Base-by-base conservation (phyloP, 2,329 filamentous ascomycete genomes). In the Xenoacremonium recifei region DNA sequence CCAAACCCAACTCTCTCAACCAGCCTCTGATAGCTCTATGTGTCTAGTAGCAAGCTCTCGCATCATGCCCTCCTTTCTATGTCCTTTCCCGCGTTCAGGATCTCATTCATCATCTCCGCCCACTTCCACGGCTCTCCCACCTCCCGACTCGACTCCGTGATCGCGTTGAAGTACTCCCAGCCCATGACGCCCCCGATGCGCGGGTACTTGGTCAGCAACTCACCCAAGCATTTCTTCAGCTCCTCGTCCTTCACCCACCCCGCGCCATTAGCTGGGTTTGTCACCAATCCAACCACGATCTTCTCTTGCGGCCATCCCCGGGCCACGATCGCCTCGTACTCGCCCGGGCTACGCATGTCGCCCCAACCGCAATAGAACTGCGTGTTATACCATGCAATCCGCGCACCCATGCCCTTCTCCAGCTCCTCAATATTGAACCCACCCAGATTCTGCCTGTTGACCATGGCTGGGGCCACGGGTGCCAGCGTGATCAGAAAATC, bases 301-400 rank as follows among this genome's bases (percentile, higher is more conserved):
- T 84, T 85, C 10, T 78, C 67, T 1, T 87, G 76, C 2, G 76
- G 71, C 82, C 86, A 95, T 2, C 88, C 88, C 16, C 74, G 67
- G 7, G 71, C 66, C 4, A 79, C 54, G 25, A 77, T 68, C n/a
- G 55, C 50, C 20, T 73, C 67, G 54, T 73, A 80, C 43, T 66
- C 63, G 5, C 54, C 39, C 0, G 72, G 58, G 17, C 53, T 66
- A 17, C 57, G 58, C 51, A 75, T 67, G 47, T 71, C 71, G 2
- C 87, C 87, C 80, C 88, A 95, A 0, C 89, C 89, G 55, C 86
- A 91, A 71, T 95, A 95, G 64, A 95, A 93, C 59, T 95, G 90
- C 5, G 83, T 76, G 57, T 95, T 95, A 61, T 95, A 95, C 78
- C 88, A 96, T 2, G 74, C 74, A 21, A 95, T 85, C 40, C 82